Evolutionary conservation across 768 basidiomycete genomes (phyloP).

Genomic region (Inosperma sp.): DNA sequence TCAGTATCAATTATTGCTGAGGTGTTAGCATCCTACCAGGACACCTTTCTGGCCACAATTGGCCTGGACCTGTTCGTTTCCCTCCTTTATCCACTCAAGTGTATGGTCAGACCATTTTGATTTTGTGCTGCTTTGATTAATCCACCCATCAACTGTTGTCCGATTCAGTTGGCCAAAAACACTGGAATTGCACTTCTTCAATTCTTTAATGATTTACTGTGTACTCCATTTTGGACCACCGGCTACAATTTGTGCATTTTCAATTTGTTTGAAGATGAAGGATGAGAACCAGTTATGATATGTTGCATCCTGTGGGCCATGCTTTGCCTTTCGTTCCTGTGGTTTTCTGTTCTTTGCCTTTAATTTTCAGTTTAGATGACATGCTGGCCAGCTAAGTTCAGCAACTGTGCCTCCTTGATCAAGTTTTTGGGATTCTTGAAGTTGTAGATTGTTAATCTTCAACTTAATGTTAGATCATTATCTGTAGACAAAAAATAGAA

Average conservation of each 20-base stretch:
- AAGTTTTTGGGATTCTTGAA: background rate
- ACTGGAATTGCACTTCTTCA: constrained; percentile 13
- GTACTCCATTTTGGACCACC: constrained; percentile 17
- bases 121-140: constrained; percentile 16
- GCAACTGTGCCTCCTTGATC: background rate
- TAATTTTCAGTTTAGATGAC: background rate
- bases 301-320: background rate
- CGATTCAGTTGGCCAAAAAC: constrained; percentile 15
- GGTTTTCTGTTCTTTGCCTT: background rate
- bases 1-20: background rate
- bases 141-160: constrained; percentile 22
- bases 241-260: constrained; percentile 8
- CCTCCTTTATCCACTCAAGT: constrained; percentile 7
- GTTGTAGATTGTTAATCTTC: background rate
- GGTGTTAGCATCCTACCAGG: constrained; percentile 11
- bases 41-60: constrained; percentile 21
- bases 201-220: constrained; percentile 11
- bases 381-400: background rate
- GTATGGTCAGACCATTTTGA: constrained; percentile 18
- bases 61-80: constrained; percentile 9
- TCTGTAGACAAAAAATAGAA: background rate
- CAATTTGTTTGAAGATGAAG: background rate
- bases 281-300: background rate
- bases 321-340: background rate
- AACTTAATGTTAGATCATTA: background rate